These are phyloP conservation scores for Candida anutae DNA, from an alignment of 1,139 yeast genomes.

Conservation along the genomic window DNA sequence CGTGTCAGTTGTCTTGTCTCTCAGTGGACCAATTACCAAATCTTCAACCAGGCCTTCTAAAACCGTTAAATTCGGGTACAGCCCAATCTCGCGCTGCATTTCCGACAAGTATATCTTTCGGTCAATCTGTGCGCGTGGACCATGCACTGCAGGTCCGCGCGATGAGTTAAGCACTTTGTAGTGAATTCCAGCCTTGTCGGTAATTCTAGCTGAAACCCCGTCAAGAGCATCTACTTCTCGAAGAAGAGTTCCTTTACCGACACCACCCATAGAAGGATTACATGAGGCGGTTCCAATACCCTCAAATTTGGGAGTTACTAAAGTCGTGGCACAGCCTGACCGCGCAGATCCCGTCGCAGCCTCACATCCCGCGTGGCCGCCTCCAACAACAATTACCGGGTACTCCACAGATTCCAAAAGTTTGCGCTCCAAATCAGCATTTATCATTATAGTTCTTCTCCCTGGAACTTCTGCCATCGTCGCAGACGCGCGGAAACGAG, in stretches of 20 bases:
- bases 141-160: conserved; percentile 97
- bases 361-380: conserved; percentile 98
- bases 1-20: conserved; percentile 14
- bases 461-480: no score
- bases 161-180: conserved; percentile 81
- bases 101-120: conserved; percentile 67
- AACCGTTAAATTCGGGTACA: conserved; percentile 55
- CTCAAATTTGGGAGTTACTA: conserved; percentile 66
- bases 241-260: conserved; percentile 90
- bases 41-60: conserved; percentile 79
- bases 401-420: conserved; percentile 7
- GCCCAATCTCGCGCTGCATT: conserved; percentile 63
- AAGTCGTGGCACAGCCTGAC: conserved; percentile 61
- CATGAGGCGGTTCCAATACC: conserved; percentile 95
- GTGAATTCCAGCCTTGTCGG: conserved; percentile 90
- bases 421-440: conserved; percentile 5
- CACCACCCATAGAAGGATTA: conserved; percentile 97
- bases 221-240: conserved; percentile 95
- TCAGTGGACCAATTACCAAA: conserved; percentile 42
- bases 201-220: conserved; percentile 78
- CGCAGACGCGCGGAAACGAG: no score
- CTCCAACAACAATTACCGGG: conserved; percentile 89
- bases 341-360: conserved; percentile 94
- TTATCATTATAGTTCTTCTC: conserved; percentile 4
- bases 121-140: conserved; percentile 96